Evolutionary conservation across 306 rosid species (phyloP).

Genomic region (Oemleria cerasiformis): DNA sequence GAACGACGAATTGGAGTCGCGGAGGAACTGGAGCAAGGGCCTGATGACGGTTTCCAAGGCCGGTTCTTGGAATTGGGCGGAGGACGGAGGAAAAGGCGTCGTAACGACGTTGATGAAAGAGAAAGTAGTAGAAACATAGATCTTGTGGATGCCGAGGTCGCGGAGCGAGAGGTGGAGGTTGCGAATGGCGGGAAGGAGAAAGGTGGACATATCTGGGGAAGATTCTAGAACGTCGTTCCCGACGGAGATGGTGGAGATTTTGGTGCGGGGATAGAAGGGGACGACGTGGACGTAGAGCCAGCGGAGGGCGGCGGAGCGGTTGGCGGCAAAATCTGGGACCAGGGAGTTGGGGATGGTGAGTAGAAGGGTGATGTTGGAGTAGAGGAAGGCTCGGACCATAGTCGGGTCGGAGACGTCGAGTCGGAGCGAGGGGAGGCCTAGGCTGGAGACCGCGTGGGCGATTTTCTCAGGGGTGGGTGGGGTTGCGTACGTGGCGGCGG

Average conservation of each 20-base stretch:
- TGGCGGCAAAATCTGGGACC: constrained; percentile 54
- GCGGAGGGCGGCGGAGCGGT: constrained; percentile 56
- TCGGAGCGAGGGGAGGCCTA: constrained; percentile 51
- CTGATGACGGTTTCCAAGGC: constrained; percentile 30
- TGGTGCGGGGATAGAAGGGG: constrained; percentile 87
- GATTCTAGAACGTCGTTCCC: constrained; percentile 59
- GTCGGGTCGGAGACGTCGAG: constrained; percentile 56
- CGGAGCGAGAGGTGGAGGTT: constrained; percentile 62
- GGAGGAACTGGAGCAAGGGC: constrained; percentile 67
- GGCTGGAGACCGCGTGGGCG: constrained; percentile 29
- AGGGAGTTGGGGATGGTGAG: constrained; percentile 69
- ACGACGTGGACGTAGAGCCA: constrained; percentile 72
- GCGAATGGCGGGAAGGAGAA: constrained; percentile 63
- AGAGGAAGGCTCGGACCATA: constrained; percentile 55
- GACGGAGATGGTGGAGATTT: constrained; percentile 69
- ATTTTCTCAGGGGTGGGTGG: constrained; percentile 24
- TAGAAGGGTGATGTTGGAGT: constrained; percentile 61
- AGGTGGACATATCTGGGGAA: constrained; percentile 30
- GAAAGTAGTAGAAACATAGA: constrained; percentile 75
- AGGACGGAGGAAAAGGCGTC: constrained; percentile 71
- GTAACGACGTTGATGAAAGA: constrained; percentile 52
- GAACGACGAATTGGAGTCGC: constrained; percentile 77
- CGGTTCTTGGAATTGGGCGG: constrained; percentile 56
- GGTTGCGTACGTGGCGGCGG: constrained; percentile 3
- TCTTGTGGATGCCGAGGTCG: constrained; percentile 62